Evolutionary conservation across 306 rosid genomes (phyloP).

Genomic region (Lupinus albus): DNA sequence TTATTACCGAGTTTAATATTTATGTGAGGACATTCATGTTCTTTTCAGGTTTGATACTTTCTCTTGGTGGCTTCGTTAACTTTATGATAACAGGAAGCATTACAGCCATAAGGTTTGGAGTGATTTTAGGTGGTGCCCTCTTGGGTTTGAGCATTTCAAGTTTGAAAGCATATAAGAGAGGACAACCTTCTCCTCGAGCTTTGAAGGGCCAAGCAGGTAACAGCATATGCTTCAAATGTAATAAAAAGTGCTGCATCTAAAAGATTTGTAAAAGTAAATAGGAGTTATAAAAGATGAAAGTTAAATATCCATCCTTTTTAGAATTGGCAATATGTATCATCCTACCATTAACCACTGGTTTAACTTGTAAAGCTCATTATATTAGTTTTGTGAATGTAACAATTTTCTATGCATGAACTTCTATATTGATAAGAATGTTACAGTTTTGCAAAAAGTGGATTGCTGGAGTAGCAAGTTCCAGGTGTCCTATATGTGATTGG

Average conservation of each 20-base stretch:
- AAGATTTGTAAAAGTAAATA: constrained; percentile 3
- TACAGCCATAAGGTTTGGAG: constrained; percentile 86
- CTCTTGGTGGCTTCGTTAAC: constrained; percentile 85
- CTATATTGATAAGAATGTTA: constrained; percentile 19
- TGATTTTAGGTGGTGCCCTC: constrained; percentile 81
- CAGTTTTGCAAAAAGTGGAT: neutral
- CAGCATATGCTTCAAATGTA: constrained; percentile 32
- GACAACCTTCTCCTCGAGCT: constrained; percentile 58
- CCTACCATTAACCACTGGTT: neutral
- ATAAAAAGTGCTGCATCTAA: neutral
- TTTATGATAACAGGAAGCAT: constrained; percentile 84
- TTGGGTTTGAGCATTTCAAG: constrained; percentile 73
- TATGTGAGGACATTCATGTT: constrained; percentile 33
- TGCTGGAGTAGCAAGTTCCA: neutral
- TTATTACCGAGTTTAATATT: constrained; percentile 36
- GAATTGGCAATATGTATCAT: constrained; percentile 5
- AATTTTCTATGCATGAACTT: constrained; percentile 6
- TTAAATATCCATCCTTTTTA: constrained; percentile 3
- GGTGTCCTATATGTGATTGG: neutral
- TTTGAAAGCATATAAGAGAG: constrained; percentile 65
- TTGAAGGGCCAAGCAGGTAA: constrained; percentile 91
- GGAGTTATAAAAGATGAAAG: neutral
- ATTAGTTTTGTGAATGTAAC: constrained; percentile 13
- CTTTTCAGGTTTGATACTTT: constrained; percentile 76
- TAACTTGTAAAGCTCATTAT: constrained; percentile 1